Evolutionary conservation across 441 rosid species (phyloP), one percentile per base, ranked within the genome.

Genomic region (Erodium chrysanthum): DNA sequence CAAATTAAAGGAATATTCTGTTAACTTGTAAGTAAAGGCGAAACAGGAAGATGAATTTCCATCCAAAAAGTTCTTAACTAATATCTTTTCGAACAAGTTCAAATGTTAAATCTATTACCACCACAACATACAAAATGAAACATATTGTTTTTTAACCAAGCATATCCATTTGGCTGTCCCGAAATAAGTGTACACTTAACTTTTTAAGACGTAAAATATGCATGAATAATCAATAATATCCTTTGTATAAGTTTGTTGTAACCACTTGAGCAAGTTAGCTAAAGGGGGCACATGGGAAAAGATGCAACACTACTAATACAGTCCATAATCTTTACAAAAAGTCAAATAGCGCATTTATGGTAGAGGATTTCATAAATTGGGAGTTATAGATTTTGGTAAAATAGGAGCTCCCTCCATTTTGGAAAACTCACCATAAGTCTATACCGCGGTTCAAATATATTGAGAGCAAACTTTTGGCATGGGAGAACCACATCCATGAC

Each of bases 381-480:
- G 44, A 37, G 44, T 5, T 37, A 37, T 37, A 37, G 44, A 37
- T 37, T 37, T 5, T 9, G 44, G 44, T 37, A 37, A 37, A 37
- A 37, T 37, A 37, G 44, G 12, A 37, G 7, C 12, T 37, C 44
- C 44, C 44, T 37, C 44, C 44, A 37, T 37, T 37, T 37, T 37
- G 22, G 14, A 27, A 22, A 73, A 81, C 90, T 83, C 74, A 94
- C 99, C 99, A 94, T 91, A 52, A 94, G 86, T 75, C 96, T 84
- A 72, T 94, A 91, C 15, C 94, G 84, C n/a, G 99, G 99, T 82
- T 94, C 97, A 82, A 89, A 91, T 71, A 94, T 94, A 68, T 85
- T 86, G 69, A 94, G 96, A 42, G 85, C 85, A 76, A 88, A 81
- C 86, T 88, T 94, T 76, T 91, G 97, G 75, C 96, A 88, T 33